These are phyloP conservation scores for Saccharomycodes ludwigii DNA, from an alignment of 805 yeast genomes.

Conservation along the genomic window DNA sequence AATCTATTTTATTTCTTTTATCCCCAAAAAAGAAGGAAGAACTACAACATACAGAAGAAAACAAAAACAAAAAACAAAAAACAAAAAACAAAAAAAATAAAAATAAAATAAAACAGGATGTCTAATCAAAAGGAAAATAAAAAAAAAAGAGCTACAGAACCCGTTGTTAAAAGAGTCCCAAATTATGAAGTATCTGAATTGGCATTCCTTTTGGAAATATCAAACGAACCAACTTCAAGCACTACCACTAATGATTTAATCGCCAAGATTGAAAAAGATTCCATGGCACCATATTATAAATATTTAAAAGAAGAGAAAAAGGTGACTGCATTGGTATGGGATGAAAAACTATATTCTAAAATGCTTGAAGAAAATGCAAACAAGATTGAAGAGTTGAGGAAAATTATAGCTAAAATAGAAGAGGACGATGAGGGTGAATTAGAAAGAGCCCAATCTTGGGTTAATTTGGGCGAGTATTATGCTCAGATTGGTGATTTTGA, in stretches of 20 bases:
- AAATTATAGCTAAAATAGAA: conserved; percentile 36
- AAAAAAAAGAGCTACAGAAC: conserved; percentile 15
- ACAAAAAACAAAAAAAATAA: background rate
- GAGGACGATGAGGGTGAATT: conserved; percentile 69
- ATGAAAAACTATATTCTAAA: conserved; percentile 40
- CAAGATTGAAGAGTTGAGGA: conserved; percentile 35
- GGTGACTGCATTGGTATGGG: conserved; percentile 38
- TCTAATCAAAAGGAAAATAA: conserved; percentile 12
- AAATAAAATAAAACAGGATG: background rate
- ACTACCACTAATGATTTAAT: conserved; percentile 23
- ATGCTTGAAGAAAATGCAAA: conserved; percentile 42
- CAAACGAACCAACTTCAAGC: conserved; percentile 15
- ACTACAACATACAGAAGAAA: no score
- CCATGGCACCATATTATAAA: conserved; percentile 75
- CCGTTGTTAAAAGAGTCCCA: conserved; percentile 42
- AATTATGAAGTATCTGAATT: conserved; percentile 73
- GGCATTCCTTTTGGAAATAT: conserved; percentile 48
- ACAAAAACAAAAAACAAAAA: background rate
- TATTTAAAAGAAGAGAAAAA: conserved; percentile 41
- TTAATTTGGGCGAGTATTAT: conserved; percentile 77
- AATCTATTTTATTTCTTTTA: no score
- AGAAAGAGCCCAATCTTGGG: conserved; percentile 66
- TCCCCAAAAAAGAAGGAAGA: no score
- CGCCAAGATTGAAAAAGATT: conserved; percentile 41
- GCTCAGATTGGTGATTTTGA: conserved; percentile 71